phyloP scores from a whole-genome alignment of 352 stramenopile genomes.

The Phytophthora melonis region DNA sequence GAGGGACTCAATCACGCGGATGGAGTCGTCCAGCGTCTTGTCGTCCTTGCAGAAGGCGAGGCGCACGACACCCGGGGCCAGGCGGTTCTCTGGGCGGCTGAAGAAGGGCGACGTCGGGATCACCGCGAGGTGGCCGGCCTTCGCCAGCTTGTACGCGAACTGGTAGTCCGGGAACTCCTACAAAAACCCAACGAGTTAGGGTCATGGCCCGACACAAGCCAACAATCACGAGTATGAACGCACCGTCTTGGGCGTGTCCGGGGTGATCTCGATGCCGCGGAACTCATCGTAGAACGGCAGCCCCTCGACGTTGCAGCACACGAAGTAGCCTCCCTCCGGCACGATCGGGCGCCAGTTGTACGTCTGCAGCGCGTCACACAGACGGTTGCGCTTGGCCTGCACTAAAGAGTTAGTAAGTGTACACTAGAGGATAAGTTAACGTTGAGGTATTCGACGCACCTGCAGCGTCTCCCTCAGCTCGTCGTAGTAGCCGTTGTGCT shows the following conservation, averaged over 20 bases:
- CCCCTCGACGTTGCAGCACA: slow-evolving; percentile 87
- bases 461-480: slow-evolving; percentile 70
- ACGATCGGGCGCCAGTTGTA: slow-evolving; percentile 92
- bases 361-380: slow-evolving; percentile 83
- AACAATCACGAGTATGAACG: slow-evolving; percentile 9
- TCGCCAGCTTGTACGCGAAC: slow-evolving; percentile 92
- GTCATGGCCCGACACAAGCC: neutral
- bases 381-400: slow-evolving; percentile 84
- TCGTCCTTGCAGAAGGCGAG: slow-evolving; percentile 98
- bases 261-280: slow-evolving; percentile 54
- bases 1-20: slow-evolving; percentile 76
- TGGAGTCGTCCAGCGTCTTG: slow-evolving; percentile 91
- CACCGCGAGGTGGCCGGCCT: slow-evolving; percentile 90
- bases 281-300: slow-evolving; percentile 83
- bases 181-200: neutral
- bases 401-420: slow-evolving; percentile 29
- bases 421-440: slow-evolving; percentile 26
- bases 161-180: slow-evolving; percentile 90
- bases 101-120: slow-evolving; percentile 97
- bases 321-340: slow-evolving; percentile 96
- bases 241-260: slow-evolving; percentile 70
- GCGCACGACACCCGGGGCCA: slow-evolving; percentile 83
- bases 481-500: slow-evolving; percentile 90
- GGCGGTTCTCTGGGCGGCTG: slow-evolving; percentile 77
- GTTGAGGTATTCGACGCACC: slow-evolving; percentile 33